Base-by-base conservation (phyloP, 2,329 filamentous ascomycete genomes). In the Diaporthe humulicola region DNA sequence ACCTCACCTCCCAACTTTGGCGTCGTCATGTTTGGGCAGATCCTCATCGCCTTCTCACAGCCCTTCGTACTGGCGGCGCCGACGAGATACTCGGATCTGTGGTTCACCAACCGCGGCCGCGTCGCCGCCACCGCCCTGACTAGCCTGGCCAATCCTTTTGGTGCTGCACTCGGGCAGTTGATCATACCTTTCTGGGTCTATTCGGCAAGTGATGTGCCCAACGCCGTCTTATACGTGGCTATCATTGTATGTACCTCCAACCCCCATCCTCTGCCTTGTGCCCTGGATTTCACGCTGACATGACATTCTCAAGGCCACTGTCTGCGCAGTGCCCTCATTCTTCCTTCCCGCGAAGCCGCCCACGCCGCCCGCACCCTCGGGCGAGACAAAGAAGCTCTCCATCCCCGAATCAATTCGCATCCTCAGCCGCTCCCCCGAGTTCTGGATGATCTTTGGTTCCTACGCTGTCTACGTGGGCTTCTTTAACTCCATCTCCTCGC, bases 41-140 rank as follows among this genome's bases (percentile, higher is more conserved):
- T 98, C 81, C 83, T 99, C 75, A 95, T 94, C 70, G 97, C 96
- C 0, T 88, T 98, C 52, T 92, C 95, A 0, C 97, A 99, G 82
- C 96, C 97, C 0, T 98, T 98, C 82, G 95, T 98, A 17, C 90
- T 98, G 14, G 92, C 93, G 9, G 95, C 96, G 0, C 96, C 97
- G 0, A 96, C 97, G 0, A 89, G 95, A 76, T 99, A 98, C 84
- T 97, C 94, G 72, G 96, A 98, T 82, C 87, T 98, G 75, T 98
- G 97, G 97, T 98, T 98, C 85, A 96, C 95, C 2, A 92, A 94
- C 79, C 86, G 88, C 15, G 96, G 96, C 10, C 91, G 97, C 72
- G 94, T 98, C 17, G 93, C 93, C 71, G 96, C 96, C 25, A 98
- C 96, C 0, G 97, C 96, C 1, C 81, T 98, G 48, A 93, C 93